Evolutionary conservation across 179 eudicot genomes (phyloP), one percentile per base, ranked within the genome.

Genomic region (Sideroxylon spinosum): DNA sequence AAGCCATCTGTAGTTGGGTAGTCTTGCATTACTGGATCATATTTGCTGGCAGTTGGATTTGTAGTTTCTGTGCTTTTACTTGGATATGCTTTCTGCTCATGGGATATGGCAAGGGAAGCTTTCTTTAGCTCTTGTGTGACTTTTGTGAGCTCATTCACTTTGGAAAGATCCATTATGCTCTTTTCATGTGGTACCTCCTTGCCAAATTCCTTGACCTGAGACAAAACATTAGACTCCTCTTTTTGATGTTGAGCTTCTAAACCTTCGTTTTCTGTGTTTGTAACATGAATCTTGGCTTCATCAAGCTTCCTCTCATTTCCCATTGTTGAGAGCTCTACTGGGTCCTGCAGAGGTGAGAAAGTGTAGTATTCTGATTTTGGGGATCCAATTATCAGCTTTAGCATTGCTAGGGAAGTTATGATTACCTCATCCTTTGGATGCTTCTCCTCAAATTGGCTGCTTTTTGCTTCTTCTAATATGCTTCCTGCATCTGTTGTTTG

Each of bases 171-270:
- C 14, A 56, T 61, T 60, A 49, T 60, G 23, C 0, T 69, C 70
- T 73, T 52, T 70, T 76, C 56, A 26, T 79, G 23, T 29, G 81
- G 25, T 77, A 71, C 68, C 44, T 26, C 37, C 52, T 0, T 60
- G 56, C 20, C 53, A 28, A 64, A 52, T 20, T 71, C 80, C 57
- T 70, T 79, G 74, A 50, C 23, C 37, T 71, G 46, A 52, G 79
- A n/a, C 69, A 75, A 72, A 65, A 48, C 73, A 64, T 73, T 71
- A 55, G 68, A 68, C 78, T 75, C 46, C 66, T 71, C 82, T 55
- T 59, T 46, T 23, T 69, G 28, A 46, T 10, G 16, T 46, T 48
- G 70, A 68, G 52, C 65, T 37, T 76, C 78, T 59, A 9, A 49
- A 11, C 57, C 78, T 70, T 65, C 80, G 14, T 49, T 70, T 76